phyloP scores from a whole-genome alignment of 805 yeast genomes.

The Torulaspora microellipsoides region DNA sequence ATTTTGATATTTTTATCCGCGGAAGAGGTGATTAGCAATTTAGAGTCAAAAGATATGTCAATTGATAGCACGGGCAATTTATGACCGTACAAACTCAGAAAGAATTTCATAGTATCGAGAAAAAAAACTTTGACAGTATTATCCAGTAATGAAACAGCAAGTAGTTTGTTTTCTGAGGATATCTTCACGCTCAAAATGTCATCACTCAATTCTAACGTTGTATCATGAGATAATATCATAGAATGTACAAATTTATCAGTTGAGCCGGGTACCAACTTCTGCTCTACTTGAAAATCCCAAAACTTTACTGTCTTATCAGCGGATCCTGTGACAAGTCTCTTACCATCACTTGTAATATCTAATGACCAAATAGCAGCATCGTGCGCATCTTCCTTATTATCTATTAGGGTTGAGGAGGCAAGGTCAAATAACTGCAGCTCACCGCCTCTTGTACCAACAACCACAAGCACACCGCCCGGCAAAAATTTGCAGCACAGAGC shows the following conservation, averaged over 20 bases:
- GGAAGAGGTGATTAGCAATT: constrained; percentile 83
- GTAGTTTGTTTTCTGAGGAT: constrained; percentile 69
- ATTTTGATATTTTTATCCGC: constrained; percentile 97
- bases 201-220: constrained; percentile 80
- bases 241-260: constrained; percentile 41
- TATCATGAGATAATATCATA: constrained; percentile 64
- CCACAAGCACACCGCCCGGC: constrained; percentile 87
- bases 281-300: constrained; percentile 75
- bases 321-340: constrained; percentile 81
- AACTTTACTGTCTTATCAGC: constrained; percentile 87
- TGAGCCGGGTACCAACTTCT: constrained; percentile 70
- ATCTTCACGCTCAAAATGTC: constrained; percentile 76
- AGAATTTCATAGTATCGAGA: constrained; percentile 81
- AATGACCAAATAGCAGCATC: constrained; percentile 85
- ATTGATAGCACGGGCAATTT: constrained; percentile 90
- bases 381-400: constrained; percentile 70
- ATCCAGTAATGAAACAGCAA: constrained; percentile 84
- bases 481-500: constrained; percentile 74
- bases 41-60: constrained; percentile 86
- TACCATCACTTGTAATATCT: constrained; percentile 83
- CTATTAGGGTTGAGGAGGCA: constrained; percentile 71
- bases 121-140: constrained; percentile 95
- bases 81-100: constrained; percentile 88
- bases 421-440: constrained; percentile 79
- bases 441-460: constrained; percentile 87